These are phyloP conservation scores for Penicillium crystallinum DNA, from an alignment of 495 filamentous ascomycete species.

Conservation along the genomic window DNA sequence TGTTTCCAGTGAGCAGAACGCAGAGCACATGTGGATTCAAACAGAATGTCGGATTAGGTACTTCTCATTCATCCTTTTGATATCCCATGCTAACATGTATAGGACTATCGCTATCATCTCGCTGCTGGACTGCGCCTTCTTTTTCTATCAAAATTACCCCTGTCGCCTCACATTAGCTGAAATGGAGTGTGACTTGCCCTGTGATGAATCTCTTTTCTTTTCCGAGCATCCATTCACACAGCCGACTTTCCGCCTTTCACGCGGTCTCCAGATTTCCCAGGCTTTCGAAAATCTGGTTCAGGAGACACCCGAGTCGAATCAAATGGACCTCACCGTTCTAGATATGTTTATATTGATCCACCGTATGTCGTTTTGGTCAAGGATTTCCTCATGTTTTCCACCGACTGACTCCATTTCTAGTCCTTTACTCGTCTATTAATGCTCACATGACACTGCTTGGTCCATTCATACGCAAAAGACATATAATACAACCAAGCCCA, in stretches of 20 bases:
- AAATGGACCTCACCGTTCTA: constrained; percentile 25
- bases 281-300: constrained; percentile 37
- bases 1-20: constrained; percentile 20
- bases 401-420: constrained; percentile 16
- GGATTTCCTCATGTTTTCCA: not conserved
- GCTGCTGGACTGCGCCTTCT: constrained; percentile 42
- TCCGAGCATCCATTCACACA: constrained; percentile 38
- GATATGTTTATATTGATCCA: constrained; percentile 46
- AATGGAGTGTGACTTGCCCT: constrained; percentile 39
- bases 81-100: constrained; percentile 9
- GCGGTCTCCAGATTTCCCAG: constrained; percentile 26
- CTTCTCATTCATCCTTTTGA: not conserved
- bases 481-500: constrained; percentile 4
- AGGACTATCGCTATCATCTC: constrained; percentile 38
- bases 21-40: constrained; percentile 34
- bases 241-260: constrained; percentile 31
- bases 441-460: constrained; percentile 41
- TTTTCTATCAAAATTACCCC: constrained; percentile 43
- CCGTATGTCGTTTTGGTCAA: constrained; percentile 18
- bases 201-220: constrained; percentile 32
- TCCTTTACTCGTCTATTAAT: constrained; percentile 43
- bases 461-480: constrained; percentile 19
- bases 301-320: constrained; percentile 4
- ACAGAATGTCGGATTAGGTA: constrained; percentile 43
- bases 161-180: constrained; percentile 36